These are phyloP conservation scores for Aspergillus sp. DNA, from an alignment of 2,329 filamentous ascomycete species.

Conservation along the genomic window DNA sequence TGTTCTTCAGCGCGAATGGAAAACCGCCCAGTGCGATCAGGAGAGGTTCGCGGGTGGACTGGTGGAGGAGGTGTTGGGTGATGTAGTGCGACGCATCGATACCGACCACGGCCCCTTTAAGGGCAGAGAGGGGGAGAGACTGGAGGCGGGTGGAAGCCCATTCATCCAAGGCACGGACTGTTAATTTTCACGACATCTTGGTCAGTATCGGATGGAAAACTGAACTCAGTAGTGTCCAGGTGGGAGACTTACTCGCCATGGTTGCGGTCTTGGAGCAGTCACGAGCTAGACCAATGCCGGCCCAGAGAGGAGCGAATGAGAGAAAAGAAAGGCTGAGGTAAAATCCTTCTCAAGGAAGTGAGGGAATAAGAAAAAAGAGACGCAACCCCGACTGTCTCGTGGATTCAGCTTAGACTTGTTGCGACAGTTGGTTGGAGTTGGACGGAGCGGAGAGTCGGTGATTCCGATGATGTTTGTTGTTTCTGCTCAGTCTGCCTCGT, in stretches of 20 bases:
- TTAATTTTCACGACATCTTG: background rate
- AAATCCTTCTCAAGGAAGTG: background rate
- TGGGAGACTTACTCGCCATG: constrained; percentile 32
- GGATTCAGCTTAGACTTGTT: background rate
- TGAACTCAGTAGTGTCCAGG: constrained; percentile 3
- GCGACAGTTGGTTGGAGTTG: constrained; percentile 3
- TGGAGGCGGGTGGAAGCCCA: constrained; percentile 51
- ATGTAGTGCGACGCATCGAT: constrained; percentile 90
- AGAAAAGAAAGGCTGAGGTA: background rate
- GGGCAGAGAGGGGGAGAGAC: constrained; percentile 58
- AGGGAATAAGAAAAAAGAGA: background rate
- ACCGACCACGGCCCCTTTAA: constrained; percentile 69
- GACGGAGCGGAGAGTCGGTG: constrained; percentile 2
- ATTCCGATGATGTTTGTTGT: background rate
- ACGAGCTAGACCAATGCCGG: constrained; percentile 18
- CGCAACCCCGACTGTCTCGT: no score
- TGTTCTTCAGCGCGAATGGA: constrained; percentile 67
- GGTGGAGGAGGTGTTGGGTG: constrained; percentile 64
- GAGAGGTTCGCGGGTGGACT: constrained; percentile 73
- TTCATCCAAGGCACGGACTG: constrained; percentile 49
- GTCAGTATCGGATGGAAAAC: constrained; percentile 3
- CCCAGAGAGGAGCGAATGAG: constrained; percentile 7
- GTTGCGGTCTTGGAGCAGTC: constrained; percentile 5
- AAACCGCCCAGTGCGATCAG: constrained; percentile 83
- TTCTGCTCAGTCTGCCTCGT: no score